Conservation (phyloP, 1,284 basidiomycete genomes). For the Apiotrichum gamsii region DNA sequence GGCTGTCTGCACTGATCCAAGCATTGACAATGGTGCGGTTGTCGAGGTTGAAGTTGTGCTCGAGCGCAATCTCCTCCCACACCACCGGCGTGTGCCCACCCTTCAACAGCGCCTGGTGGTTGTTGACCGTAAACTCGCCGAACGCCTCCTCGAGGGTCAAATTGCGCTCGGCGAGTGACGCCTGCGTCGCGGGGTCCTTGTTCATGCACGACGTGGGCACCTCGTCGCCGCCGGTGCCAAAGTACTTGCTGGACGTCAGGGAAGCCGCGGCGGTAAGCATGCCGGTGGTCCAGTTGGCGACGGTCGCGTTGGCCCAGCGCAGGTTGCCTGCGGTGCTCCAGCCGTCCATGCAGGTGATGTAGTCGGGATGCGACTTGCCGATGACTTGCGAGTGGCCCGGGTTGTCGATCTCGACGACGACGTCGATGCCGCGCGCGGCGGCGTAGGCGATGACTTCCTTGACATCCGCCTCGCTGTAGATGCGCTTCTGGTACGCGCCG, state of each 20-base stretch:
- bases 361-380: conserved; percentile 59
- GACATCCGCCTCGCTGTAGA: conserved; percentile 61
- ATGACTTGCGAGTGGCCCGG: conserved; percentile 63
- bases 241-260: conserved; percentile 48
- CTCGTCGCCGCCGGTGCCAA: conserved; percentile 79
- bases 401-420: conserved; percentile 68
- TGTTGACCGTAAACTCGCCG: conserved; percentile 55
- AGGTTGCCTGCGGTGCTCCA: conserved; percentile 74
- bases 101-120: conserved; percentile 50
- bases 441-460: conserved; percentile 63
- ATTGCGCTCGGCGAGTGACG: conserved; percentile 45
- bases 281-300: conserved; percentile 50
- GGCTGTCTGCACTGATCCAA: conserved; percentile 65
- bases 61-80: conserved; percentile 56
- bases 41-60: conserved; percentile 54
- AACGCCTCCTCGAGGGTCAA: conserved; percentile 56
- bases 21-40: conserved; percentile 64
- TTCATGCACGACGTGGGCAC: conserved; percentile 64
- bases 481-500: conserved; percentile 60
- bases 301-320: conserved; percentile 55
- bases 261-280: conserved; percentile 46
- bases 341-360: conserved; percentile 62
- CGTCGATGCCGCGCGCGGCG: conserved; percentile 70
- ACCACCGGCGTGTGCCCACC: conserved; percentile 59
- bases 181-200: conserved; percentile 57